Conservation (phyloP, 1,284 basidiomycete species). For the Tylopilus orsonianus region DNA sequence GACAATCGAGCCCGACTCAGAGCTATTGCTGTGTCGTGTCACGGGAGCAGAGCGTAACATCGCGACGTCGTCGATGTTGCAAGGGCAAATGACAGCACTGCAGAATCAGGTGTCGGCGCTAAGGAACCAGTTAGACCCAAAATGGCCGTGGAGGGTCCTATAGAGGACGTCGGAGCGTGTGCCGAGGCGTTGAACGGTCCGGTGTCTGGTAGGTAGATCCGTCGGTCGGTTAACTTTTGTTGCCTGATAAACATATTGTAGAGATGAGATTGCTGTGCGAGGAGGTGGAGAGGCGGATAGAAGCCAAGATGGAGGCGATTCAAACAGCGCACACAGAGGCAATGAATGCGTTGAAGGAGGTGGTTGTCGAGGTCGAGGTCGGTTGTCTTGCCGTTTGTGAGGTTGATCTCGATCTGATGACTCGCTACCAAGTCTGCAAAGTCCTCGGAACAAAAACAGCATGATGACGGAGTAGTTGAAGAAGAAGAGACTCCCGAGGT, state of each 20-base stretch:
- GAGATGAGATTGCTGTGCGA: slow-evolving; percentile 37
- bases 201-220: slow-evolving; percentile 30
- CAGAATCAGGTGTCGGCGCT: no score
- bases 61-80: slow-evolving; percentile 39
- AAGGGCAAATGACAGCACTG: slow-evolving; percentile 26
- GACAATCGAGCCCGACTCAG: slow-evolving; percentile 38
- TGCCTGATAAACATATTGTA: slow-evolving; percentile 19
- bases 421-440: slow-evolving; percentile 14
- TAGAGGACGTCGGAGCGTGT: slow-evolving; percentile 29
- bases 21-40: slow-evolving; percentile 33
- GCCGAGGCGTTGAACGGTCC: slow-evolving; percentile 30
- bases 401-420: slow-evolving; percentile 9
- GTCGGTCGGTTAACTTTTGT: background rate
- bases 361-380: slow-evolving; percentile 26
- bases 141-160: slow-evolving; percentile 12
- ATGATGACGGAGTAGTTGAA: slow-evolving; percentile 15
- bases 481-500: slow-evolving; percentile 5
- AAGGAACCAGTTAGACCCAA: no score
- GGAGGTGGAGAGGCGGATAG: slow-evolving; percentile 34
- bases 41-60: slow-evolving; percentile 33
- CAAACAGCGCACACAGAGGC: slow-evolving; percentile 30
- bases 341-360: slow-evolving; percentile 24
- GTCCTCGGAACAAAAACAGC: slow-evolving; percentile 33
- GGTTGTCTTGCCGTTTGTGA: background rate
- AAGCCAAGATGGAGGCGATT: slow-evolving; percentile 31